phyloP scores from a whole-genome alignment of 441 rosid species.

The Euphorbia celastroides region DNA sequence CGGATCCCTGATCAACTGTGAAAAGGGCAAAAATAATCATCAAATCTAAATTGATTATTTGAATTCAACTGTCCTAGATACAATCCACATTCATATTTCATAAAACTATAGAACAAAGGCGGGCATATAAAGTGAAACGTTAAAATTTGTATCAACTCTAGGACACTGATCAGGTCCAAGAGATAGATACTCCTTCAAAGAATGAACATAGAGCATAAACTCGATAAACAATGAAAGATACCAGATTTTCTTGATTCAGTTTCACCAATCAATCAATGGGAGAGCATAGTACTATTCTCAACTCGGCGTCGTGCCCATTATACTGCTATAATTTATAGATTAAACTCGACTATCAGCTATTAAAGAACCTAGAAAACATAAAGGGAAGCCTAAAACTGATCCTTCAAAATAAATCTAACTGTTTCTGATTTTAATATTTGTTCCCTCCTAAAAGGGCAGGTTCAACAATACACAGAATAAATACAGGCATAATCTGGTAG shows the following conservation, averaged over 20 bases:
- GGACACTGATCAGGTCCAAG: neutral
- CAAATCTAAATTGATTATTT: no score
- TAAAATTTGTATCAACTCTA: neutral
- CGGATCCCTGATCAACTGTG: no score
- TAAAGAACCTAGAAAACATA: neutral
- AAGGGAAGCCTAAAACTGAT: neutral
- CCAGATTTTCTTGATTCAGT: neutral
- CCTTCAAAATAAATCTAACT: conserved; percentile 13
- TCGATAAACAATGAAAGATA: neutral
- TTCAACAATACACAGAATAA: conserved; percentile 18
- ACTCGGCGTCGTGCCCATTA: neutral
- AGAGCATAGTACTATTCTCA: neutral
- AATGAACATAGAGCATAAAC: neutral
- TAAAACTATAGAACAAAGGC: no score
- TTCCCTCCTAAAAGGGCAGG: conserved; percentile 15
- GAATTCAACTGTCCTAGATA: no score
- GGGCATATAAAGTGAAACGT: neutral
- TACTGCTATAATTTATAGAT: neutral
- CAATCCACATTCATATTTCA: no score
- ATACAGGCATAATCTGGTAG: conserved; percentile 11
- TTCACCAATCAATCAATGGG: neutral
- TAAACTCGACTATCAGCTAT: neutral
- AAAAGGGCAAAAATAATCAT: no score
- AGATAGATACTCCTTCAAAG: neutral
- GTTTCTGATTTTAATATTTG: conserved; percentile 20